A percentile compares a stretch with the other conserved stretches of the same genome.
These are phyloP conservation scores for Neurospora sp. DNA, from an alignment of 495 filamentous ascomycete species.

Conservation along the genomic window DNA sequence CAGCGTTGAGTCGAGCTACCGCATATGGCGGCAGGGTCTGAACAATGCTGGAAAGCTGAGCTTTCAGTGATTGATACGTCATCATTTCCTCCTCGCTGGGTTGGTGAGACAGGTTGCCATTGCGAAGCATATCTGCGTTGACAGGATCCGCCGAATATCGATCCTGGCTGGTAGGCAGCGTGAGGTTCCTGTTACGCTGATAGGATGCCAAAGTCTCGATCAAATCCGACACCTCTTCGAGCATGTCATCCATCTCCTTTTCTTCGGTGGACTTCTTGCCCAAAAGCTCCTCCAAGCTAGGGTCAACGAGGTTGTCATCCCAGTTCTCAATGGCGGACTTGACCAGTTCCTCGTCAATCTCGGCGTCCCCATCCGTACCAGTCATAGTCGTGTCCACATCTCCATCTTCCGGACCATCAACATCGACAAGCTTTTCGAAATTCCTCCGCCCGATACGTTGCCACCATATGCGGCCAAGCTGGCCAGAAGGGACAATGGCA, in stretches of 20 bases:
- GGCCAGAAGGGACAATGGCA: slow-evolving; percentile 59
- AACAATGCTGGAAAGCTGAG: slow-evolving; percentile 62
- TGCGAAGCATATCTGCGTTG: slow-evolving; percentile 41
- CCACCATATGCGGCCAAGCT: slow-evolving; percentile 81
- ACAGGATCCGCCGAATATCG: slow-evolving; percentile 38
- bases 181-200: slow-evolving; percentile 70
- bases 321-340: slow-evolving; percentile 37
- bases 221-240: slow-evolving; percentile 70
- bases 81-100: slow-evolving; percentile 54
- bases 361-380: slow-evolving; percentile 14
- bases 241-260: slow-evolving; percentile 61
- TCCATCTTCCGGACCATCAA: slow-evolving; percentile 29
- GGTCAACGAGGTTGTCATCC: slow-evolving; percentile 40
- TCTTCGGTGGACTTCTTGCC: slow-evolving; percentile 41
- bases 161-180: slow-evolving; percentile 40
- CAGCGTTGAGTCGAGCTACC: slow-evolving; percentile 74
- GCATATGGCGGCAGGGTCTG: slow-evolving; percentile 72
- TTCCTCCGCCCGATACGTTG: slow-evolving; percentile 56
- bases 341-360: slow-evolving; percentile 37
- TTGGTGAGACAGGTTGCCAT: slow-evolving; percentile 36
- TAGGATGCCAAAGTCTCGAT: slow-evolving; percentile 79
- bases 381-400: slow-evolving; percentile 22
- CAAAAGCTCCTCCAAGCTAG: slow-evolving; percentile 39
- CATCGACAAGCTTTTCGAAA: slow-evolving; percentile 35
- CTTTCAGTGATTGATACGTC: slow-evolving; percentile 65